Base-by-base conservation (phyloP, 2,329 filamentous ascomycete species). In the Beauveria scarabaeidicola region DNA sequence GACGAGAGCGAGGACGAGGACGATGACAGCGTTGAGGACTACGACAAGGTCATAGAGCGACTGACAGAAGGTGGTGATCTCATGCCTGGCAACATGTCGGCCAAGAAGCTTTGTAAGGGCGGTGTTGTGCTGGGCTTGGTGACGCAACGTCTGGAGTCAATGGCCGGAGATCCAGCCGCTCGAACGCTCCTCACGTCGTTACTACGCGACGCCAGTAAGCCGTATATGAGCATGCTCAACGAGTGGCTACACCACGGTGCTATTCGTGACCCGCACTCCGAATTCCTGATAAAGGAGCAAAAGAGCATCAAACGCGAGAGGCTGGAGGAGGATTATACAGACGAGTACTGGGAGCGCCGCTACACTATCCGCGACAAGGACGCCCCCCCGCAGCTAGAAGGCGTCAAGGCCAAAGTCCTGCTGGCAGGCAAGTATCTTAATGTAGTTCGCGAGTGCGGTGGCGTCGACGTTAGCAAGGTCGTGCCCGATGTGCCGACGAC, bases 271-370 rank as follows among this genome's bases (percentile, higher is more conserved):
- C 91, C 92, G 0, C 93, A 97, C 71, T 84, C 87, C 1, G 94
- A 99, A 72, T 99, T 99, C 66, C 76, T 99, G 57, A 87, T 99
- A 69, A 95, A 95, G 69, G 94, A 97, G 72, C 91, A 96, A 67
- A 95, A 93, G 73, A 96, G 92, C 68, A 97, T 99, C 66, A 88
- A 88, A 61, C 84, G 94, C 44, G 94, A 97, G 71, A 83, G 90
- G 61, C 77, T 99, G 3, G 91, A 97, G 69, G 88, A 96, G 69
- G 94, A 99, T 72, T 99, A 97, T 69, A 99, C 93, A 0, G 94
- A 99, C 71, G 94, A 99, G 69, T 99, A 99, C 73, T 99, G 94
- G 94, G 94, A 99, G 72, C 91, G 96, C 69, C 83, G 94, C 63
- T 99, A 99, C 70, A 97, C 94, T 5, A 88, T 99, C 63, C 87